Evolutionary conservation across 148 eudicot species (phyloP).

Genomic region (Linanthus parryae): DNA sequence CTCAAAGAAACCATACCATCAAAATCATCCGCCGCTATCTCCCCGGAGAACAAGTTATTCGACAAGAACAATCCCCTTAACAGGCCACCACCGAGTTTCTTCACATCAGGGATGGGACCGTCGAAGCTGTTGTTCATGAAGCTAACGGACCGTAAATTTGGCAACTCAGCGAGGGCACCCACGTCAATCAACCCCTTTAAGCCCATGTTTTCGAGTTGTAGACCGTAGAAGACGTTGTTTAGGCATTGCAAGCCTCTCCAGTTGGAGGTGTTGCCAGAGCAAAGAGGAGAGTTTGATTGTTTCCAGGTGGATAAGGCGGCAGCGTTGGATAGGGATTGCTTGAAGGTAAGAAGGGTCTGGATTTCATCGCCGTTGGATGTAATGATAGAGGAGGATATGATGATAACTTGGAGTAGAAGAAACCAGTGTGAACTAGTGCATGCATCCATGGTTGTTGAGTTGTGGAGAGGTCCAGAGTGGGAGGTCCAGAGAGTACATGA

Average conservation of each 20-base stretch:
- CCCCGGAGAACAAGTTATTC: constrained; percentile 7
- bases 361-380: no score
- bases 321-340: constrained; percentile 24
- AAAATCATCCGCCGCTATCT: constrained; percentile 7
- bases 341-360: constrained; percentile 43
- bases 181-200: constrained; percentile 48
- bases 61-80: constrained; percentile 4
- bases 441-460: no score
- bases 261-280: constrained; percentile 16
- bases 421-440: no score
- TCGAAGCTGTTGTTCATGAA: constrained; percentile 9
- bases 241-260: constrained; percentile 52
- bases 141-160: constrained; percentile 1
- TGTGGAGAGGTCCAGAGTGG: no score
- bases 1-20: constrained; percentile 5
- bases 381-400: no score
- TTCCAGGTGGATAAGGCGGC: constrained; percentile 36
- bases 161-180: constrained; percentile 27
- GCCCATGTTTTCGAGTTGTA: constrained; percentile 59
- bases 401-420: no score
- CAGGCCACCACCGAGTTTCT: constrained; percentile 7
- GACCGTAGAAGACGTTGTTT: constrained; percentile 15
- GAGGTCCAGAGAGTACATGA: no score
- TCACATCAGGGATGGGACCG: constrained; percentile 1
- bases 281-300: constrained; percentile 17